Base-by-base conservation (phyloP, 371 early-diverging fungal genomes). In the Mucor lusitanicus region DNA sequence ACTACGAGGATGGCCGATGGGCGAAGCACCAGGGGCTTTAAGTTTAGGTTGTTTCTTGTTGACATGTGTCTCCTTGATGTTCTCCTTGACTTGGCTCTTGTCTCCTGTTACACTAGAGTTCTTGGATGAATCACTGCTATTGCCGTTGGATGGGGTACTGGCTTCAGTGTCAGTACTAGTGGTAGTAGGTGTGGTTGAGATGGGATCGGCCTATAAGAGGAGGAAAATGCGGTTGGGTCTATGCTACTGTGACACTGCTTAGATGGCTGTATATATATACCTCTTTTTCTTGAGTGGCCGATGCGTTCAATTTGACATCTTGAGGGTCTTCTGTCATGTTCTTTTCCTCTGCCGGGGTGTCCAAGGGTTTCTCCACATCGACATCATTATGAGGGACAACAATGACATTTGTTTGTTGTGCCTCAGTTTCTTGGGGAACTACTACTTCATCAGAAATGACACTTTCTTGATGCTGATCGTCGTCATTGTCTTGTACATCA, bases 1-100 rank as follows among this genome's bases (percentile, higher is more conserved):
- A 28, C 48, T 54, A 37, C 53, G 33, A 13, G 21, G 53, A 15
- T 15, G 23, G 15, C 25, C 53, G 25, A 15, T 6, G 15, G 53
- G 27, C n/a, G 56, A 30, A 40, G 40, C 48, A 40, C 9, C 40
- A 63, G 63, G 63, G 40, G 63, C 39, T 54, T 19, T 63, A 54
- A 50, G 63, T 62, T 62, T 62, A 62, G 50, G 62, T 39, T 63
- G 53, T n/a, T 37, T 63, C 23, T 63, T 63, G 39, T 33, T 32
- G 27, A 21, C 28, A 32, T 21, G 28, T 63, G 58, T 15, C 55
- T 64, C 57, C 58, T 64, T 64, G 25, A 25, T 50, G 4, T 53
- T 48, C n/a, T 53, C 53, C 53, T 53, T 19, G 25, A 53, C 53
- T n/a, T 23, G 28, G 53, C 33, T 32, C 17, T 46, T 46, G 17